Base-by-base conservation (phyloP, 306 rosid species). In the Coriaria nepalensis region DNA sequence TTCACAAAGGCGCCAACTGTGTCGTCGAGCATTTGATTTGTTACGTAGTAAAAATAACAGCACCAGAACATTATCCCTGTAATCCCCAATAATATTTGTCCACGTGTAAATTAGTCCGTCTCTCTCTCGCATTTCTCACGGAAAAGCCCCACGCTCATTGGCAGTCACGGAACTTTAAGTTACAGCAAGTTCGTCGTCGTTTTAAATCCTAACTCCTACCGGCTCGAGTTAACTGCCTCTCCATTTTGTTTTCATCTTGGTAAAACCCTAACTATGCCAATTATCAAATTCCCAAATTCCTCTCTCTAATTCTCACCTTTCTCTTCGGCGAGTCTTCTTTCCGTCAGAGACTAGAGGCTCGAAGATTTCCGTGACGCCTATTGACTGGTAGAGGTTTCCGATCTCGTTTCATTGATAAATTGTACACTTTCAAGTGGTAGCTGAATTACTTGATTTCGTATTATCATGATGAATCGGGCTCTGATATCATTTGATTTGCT, bases 241-340 rank as follows among this genome's bases (percentile, higher is more conserved):
- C 39, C 35, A 42, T 32, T 35, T 50, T 29, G 43, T 60, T 57
- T 49, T 50, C 49, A 20, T 20, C 29, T 20, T 4, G 74, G 66
- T 63, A 55, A 79, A 83, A 73, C 94, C 96, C 93, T 69, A 83
- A 62, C 44, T 53, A 72, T 70, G 34, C 29, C 67, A 61, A 13
- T 57, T 45, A 36, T 47, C 72, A 42, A 66, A 71, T 20, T 20
- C 29, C 29, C 29, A 20, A 20, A 20, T 20, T 20, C 29, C 29
- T 20, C 29, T 3, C 29, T 20, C 29, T 20, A 49, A 50, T 60
- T 65, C 39, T 13, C 35, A 35, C 5, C 61, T 67, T 57, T 52
- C 51, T 39, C 53, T 61, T 35, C 57, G 52, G 50, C 57, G 61
- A 46, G 15, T 64, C 75, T 69, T 74, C 78, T 81, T 80, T 83